Evolutionary conservation across 257 asterid species (phyloP), one percentile per base, ranked within the genome.

Genomic region (Nicotiana undulata): DNA sequence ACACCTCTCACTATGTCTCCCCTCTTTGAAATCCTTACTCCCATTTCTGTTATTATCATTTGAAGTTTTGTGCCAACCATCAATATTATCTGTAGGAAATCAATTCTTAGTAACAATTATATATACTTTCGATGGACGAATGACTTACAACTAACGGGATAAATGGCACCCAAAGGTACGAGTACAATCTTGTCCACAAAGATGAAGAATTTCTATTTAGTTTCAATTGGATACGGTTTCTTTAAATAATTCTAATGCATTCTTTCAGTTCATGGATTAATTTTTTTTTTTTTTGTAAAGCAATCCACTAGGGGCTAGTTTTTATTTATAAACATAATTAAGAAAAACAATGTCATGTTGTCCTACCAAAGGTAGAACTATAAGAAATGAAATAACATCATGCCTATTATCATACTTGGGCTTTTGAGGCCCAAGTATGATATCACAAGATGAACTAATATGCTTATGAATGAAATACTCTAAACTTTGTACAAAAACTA

Each of bases 121-220:
- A n/a, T n/a, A n/a, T 26, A 75, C 7, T 75, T 75, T 52, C 5
- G 46, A 8, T 61, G 6, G 4, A 11, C 0, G 34, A 22, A 26
- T 20, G 1, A 68, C 83, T 58, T 72, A 81, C 83, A 20, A 81
- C 61, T 52, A 81, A 31, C 8, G 83, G 83, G 65, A 81, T 3
- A 81, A 81, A 72, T 56, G 83, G 83, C 16, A 81, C 63, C 83
- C 83, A 81, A 34, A 81, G 59, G n/a, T 70, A 68, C 10, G 83
- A 81, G 51, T 72, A 15, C 63, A 76, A n/a, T 58, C 79, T 80
- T 81, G 83, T 56, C 10, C n/a, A n/a, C 7, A 15, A 22, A 72
- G 32, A 46, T 16, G 12, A 70, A 46, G 8, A 72, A 13, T 12
- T 51, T 51, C 16, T 18, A 51, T 51, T 51, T 13, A 51, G 9